A percentile compares a stretch with the other conserved stretches of the same genome.
Evolutionary conservation across 2,329 filamentous ascomycete genomes (phyloP).

Genomic region (Thyridium curvatum): DNA sequence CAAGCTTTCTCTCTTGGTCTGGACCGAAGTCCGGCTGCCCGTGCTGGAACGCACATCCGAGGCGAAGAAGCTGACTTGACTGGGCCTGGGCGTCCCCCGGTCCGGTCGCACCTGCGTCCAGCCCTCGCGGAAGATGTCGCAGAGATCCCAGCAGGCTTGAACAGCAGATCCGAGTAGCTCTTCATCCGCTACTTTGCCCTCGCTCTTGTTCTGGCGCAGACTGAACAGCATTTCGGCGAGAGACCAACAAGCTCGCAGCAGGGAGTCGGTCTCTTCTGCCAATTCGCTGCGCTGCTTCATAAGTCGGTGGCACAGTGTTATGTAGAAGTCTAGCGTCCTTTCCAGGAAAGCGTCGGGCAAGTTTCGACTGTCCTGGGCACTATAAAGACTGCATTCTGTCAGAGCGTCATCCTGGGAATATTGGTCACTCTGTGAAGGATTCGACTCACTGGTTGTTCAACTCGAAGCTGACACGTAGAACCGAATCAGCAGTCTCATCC

Average conservation of each 20-base stretch:
- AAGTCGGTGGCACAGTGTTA: constrained; percentile 86
- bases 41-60: constrained; percentile 24
- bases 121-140: constrained; percentile 85
- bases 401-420: constrained; percentile 7
- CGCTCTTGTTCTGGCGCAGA: constrained; percentile 73
- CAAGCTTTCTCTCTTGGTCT: constrained; percentile 47
- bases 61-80: constrained; percentile 65
- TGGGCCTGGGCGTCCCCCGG: constrained; percentile 75
- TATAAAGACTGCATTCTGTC: constrained; percentile 59
- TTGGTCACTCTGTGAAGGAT: not conserved
- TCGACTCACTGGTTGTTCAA: constrained; percentile 74
- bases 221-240: constrained; percentile 91
- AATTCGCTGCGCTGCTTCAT: constrained; percentile 87
- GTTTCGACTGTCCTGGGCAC: constrained; percentile 72
- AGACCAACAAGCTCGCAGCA: constrained; percentile 82
- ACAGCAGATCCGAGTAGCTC: constrained; percentile 83
- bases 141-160: constrained; percentile 91
- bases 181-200: constrained; percentile 68
- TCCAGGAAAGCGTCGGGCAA: constrained; percentile 84
- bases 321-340: constrained; percentile 87
- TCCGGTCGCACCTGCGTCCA: constrained; percentile 88
- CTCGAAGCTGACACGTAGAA: constrained; percentile 88
- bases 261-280: constrained; percentile 74
- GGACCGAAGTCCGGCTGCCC: constrained; percentile 39
- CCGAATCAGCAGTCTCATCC: constrained; percentile 76